phyloP scores from a whole-genome alignment of 1,284 basidiomycete species.

The Anthracocystis setariae region DNA sequence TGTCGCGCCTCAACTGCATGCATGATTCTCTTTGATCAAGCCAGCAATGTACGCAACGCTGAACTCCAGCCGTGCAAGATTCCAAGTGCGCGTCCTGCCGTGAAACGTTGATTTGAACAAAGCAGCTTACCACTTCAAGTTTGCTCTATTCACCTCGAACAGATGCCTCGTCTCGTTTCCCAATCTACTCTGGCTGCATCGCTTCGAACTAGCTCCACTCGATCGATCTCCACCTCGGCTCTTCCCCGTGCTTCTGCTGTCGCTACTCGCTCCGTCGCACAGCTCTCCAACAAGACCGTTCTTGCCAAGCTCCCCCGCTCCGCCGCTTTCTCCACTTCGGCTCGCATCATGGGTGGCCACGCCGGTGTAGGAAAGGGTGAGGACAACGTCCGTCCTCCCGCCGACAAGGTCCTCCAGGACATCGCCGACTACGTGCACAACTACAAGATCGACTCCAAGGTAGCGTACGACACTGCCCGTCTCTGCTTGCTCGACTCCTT shows the following conservation, averaged over 20 bases:
- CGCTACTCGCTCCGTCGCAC: slow-evolving; percentile 33
- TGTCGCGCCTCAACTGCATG: neutral
- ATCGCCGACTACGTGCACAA: slow-evolving; percentile 63
- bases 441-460: slow-evolving; percentile 64
- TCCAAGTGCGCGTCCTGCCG: too few relatives aligned
- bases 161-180: slow-evolving; percentile 58
- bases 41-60: neutral
- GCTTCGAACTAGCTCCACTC: slow-evolving; percentile 49
- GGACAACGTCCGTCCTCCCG: slow-evolving; percentile 63
- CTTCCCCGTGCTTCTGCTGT: slow-evolving; percentile 35
- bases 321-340: slow-evolving; percentile 56
- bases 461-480: slow-evolving; percentile 66
- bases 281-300: slow-evolving; percentile 23
- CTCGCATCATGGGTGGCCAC: slow-evolving; percentile 48
- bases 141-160: neutral
- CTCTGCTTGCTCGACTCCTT: slow-evolving; percentile 66
- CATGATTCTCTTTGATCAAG: neutral
- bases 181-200: slow-evolving; percentile 50
- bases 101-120: neutral
- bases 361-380: slow-evolving; percentile 61
- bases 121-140: neutral
- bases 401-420: slow-evolving; percentile 64
- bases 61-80: neutral
- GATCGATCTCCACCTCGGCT: slow-evolving; percentile 52
- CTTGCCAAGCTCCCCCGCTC: slow-evolving; percentile 23